Percentiles rank a stretch among this genome's conserved stretches.
phyloP scores from a whole-genome alignment of 805 yeast genomes.

The Candida incommunis region DNA sequence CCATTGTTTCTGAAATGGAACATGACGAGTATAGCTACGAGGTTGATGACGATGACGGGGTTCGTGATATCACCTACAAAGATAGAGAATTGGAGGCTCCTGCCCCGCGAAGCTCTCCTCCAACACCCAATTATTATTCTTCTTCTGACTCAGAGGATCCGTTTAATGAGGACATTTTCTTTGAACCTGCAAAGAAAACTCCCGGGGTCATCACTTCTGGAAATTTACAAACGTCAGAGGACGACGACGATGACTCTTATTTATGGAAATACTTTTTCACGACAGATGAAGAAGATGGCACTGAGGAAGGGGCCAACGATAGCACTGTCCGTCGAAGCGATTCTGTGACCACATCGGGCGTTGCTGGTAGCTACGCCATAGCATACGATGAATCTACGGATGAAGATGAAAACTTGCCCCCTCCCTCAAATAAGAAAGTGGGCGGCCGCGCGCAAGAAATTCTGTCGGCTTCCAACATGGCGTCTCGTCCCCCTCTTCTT shows the following conservation, averaged over 20 bases:
- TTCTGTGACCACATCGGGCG: background rate
- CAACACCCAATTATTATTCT: background rate
- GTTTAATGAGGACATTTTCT: constrained; percentile 14
- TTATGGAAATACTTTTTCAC: constrained; percentile 63
- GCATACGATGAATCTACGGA: constrained; percentile 85
- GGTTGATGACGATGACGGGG: constrained; percentile 12
- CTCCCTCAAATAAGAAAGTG: constrained; percentile 42
- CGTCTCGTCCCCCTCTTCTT: constrained; percentile 78
- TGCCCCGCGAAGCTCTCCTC: constrained; percentile 6
- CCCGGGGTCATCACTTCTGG: constrained; percentile 13
- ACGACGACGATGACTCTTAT: constrained; percentile 54
- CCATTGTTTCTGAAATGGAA: constrained; percentile 19
- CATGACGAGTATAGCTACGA: constrained; percentile 11
- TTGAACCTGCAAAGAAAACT: constrained; percentile 4
- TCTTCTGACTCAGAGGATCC: constrained; percentile 11
- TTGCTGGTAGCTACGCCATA: constrained; percentile 23
- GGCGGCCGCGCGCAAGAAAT: constrained; percentile 86
- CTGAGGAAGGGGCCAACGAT: constrained; percentile 8
- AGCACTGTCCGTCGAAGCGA: too few species aligned
- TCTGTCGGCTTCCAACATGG: constrained; percentile 71
- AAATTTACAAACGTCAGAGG: constrained; percentile 6
- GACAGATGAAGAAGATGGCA: constrained; percentile 22
- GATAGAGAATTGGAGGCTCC: constrained; percentile 14
- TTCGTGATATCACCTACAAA: too few species aligned
- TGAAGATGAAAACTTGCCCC: constrained; percentile 76